A percentile compares a stretch with the other conserved stretches of the same genome.
Evolutionary conservation across 495 filamentous ascomycete species (phyloP).

Genomic region (Podospora appendiculata): DNA sequence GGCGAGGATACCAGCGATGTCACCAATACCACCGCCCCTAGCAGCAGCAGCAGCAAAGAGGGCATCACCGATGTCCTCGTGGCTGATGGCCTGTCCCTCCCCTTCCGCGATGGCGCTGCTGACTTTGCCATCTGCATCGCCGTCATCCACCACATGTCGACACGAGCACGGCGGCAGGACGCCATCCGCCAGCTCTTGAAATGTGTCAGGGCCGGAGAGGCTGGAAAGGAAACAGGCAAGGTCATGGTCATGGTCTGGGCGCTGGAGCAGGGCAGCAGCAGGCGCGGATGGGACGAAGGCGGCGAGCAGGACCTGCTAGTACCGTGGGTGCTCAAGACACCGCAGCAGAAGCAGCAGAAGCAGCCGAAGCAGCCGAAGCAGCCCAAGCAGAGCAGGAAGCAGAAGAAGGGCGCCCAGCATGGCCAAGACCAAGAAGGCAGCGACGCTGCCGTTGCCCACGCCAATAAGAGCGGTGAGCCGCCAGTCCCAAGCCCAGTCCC

Average conservation of each 20-base stretch:
- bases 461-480: slow-evolving; percentile 17
- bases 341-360: slow-evolving; percentile 8
- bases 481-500: slow-evolving; percentile 1
- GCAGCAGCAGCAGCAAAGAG: slow-evolving; percentile 7
- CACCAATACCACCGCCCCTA: not conserved
- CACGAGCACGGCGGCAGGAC: slow-evolving; percentile 62
- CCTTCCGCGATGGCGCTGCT: slow-evolving; percentile 63
- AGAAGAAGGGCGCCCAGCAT: slow-evolving; percentile 4
- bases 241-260: slow-evolving; percentile 94
- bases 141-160: slow-evolving; percentile 91
- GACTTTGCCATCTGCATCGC: slow-evolving; percentile 96
- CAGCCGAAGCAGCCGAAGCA: slow-evolving; percentile 5
- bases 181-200: slow-evolving; percentile 67
- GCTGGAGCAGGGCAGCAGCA: slow-evolving; percentile 81
- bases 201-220: slow-evolving; percentile 35
- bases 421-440: not conserved
- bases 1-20: not conserved
- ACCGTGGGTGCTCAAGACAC: slow-evolving; percentile 72
- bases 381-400: slow-evolving; percentile 5
- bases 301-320: slow-evolving; percentile 91
- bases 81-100: slow-evolving; percentile 63
- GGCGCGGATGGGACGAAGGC: slow-evolving; percentile 85
- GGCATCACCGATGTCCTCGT: slow-evolving; percentile 40
- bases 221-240: slow-evolving; percentile 46
- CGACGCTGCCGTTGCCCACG: not conserved